Percentiles rank a stretch among this genome's conserved stretches.
phyloP scores from a whole-genome alignment of 208 protist genomes.

The Angomonas ambiguus region DNA sequence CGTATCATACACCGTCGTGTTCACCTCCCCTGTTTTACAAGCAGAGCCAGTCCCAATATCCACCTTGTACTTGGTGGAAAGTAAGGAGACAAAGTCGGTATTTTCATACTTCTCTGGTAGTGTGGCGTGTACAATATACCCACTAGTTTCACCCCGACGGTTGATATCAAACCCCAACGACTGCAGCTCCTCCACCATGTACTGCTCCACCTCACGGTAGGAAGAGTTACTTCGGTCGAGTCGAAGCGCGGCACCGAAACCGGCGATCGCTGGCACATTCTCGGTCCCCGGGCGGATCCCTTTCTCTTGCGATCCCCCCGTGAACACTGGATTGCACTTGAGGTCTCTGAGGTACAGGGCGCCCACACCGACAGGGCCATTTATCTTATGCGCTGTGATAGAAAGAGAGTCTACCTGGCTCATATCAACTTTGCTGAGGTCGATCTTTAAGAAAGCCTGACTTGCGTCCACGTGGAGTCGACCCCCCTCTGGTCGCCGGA shows the following conservation, averaged over 20 bases:
- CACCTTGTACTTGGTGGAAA: slow-evolving; percentile 65
- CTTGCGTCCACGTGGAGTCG: slow-evolving; percentile 72
- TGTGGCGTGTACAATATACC: slow-evolving; percentile 77
- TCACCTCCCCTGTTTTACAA: slow-evolving; percentile 65
- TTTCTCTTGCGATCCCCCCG: slow-evolving; percentile 65
- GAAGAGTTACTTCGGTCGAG: slow-evolving; percentile 60
- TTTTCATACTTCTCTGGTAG: slow-evolving; percentile 64
- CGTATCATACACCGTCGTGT: slow-evolving; percentile 79
- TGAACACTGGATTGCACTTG: slow-evolving; percentile 41
- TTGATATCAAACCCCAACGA: slow-evolving; percentile 69
- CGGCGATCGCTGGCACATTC: slow-evolving; percentile 74
- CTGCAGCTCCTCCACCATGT: slow-evolving; percentile 47
- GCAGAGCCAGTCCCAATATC: slow-evolving; percentile 81
- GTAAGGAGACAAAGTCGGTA: slow-evolving; percentile 60
- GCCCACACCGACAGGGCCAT: slow-evolving; percentile 70
- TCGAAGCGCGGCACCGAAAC: slow-evolving; percentile 58
- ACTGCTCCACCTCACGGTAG: slow-evolving; percentile 53
- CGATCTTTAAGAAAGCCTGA: slow-evolving; percentile 62
- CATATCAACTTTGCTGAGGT: slow-evolving; percentile 52
- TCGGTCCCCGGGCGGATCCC: slow-evolving; percentile 76
- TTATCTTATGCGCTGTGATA: slow-evolving; percentile 81
- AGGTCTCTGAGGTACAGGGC: slow-evolving; percentile 64
- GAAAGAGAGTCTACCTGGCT: slow-evolving; percentile 72
- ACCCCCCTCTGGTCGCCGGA: slow-evolving; percentile 41
- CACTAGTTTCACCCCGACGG: slow-evolving; percentile 72